Base-by-base conservation (phyloP, 1,139 yeast species). In the Eremothecium cymbalariae region DNA sequence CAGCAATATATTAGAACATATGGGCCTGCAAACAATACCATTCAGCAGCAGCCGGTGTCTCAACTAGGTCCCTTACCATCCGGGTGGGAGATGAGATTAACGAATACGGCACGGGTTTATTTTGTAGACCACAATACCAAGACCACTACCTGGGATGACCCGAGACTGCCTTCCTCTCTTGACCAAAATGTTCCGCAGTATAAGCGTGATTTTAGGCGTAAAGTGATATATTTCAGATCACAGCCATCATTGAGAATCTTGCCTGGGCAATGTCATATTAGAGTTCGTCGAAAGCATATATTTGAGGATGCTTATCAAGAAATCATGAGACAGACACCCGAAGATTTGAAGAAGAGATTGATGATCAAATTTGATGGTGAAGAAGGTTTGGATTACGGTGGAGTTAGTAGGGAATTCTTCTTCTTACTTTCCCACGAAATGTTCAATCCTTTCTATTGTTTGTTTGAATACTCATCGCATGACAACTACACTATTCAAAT, bases 141-240 rank as follows among this genome's bases (percentile, higher is more conserved):
- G 65, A 90, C 98, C 0, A 90, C 99, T 2, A 90, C 99, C 1
- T 90, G 99, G 99, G 99, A 90, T 63, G 99, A 90, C 59, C 99
- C 99, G 45, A 78, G 99, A 59, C 71, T 90, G 57, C 99, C 99
- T 32, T 86, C 96, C 2, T 83, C 95, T 8, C 68, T 90, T 49
- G 99, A 90, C 60, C 98, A 90, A 65, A 90, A 88, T 51, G 99
- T 90, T 49, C 99, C 99, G 16, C 98, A 93, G 63, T 90, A 90
- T 64, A 93, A 90, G 72, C 90, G 99, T 66, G 99, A 90, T 63
- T 90, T 93, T 65, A 75, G 98, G 65, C 77, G 99, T 63, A 90
- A 90, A 65, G 85, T 90, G 40, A 90, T 90, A 47, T 90, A 90
- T 63, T 93, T 90, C 75, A 75, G 98, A 60, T 86, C 97, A 8